Evolutionary conservation across 1,284 basidiomycete genomes (phyloP).

Genomic region (Sanguinoderma infundibulare): DNA sequence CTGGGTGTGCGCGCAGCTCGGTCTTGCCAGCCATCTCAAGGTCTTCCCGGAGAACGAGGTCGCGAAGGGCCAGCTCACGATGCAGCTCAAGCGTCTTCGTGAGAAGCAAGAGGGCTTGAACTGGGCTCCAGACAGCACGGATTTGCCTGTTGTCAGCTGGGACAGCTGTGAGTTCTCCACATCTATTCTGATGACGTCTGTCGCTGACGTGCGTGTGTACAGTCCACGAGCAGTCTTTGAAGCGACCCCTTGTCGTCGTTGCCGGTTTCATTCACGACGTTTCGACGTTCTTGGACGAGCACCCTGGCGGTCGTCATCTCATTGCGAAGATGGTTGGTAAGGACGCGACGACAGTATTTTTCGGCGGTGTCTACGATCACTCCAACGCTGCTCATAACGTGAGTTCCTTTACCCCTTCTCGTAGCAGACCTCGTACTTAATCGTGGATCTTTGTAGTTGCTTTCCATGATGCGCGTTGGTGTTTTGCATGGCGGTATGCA

Average conservation of each 20-base stretch:
- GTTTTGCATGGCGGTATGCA: conserved; percentile 78
- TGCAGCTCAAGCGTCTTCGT: conserved; percentile 87
- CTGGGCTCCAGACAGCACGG: conserved; percentile 81
- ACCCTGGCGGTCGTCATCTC: conserved; percentile 82
- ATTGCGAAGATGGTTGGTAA: conserved; percentile 72
- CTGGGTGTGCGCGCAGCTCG: conserved; percentile 62
- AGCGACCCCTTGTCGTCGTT: conserved; percentile 80
- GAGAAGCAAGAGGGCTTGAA: conserved; percentile 69
- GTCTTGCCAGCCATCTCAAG: conserved; percentile 88
- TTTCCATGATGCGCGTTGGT: conserved; percentile 92
- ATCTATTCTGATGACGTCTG: neutral
- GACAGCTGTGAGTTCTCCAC: conserved; percentile 68
- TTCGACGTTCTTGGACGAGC: conserved; percentile 85
- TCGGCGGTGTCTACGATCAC: conserved; percentile 93
- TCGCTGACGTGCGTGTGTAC: conserved; percentile 16
- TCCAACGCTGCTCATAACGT: conserved; percentile 91
- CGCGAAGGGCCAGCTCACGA: conserved; percentile 89
- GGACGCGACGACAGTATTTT: conserved; percentile 92
- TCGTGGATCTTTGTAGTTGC: conserved; percentile 44
- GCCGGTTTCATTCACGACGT: conserved; percentile 94
- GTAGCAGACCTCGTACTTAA: conserved; percentile 27
- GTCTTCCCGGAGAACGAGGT: conserved; percentile 95
- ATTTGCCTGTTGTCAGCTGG: conserved; percentile 86
- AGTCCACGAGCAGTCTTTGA: conserved; percentile 80
- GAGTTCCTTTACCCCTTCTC: conserved; percentile 30